Conservation (phyloP, 2,329 filamentous ascomycete genomes). For the Blastomyces percursus region DNA sequence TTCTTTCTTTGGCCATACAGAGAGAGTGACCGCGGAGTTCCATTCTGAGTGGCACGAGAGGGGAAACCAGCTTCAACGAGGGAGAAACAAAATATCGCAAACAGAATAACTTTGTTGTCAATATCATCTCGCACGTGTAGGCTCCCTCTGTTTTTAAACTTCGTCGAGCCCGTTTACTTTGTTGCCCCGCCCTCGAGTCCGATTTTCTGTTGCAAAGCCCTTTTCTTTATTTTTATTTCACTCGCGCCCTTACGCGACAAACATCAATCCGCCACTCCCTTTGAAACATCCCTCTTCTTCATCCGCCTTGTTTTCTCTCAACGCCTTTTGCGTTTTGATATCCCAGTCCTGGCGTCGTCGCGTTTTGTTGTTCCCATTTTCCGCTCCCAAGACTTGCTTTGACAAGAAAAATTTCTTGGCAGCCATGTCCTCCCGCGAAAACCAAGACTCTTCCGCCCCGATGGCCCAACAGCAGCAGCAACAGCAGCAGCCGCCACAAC, state of each 20-base stretch:
- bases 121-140: neutral
- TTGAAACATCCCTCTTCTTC: neutral
- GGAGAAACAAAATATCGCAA: neutral
- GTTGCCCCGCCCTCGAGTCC: neutral
- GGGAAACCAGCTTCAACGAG: neutral
- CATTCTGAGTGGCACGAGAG: neutral
- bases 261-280: neutral
- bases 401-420: conserved; percentile 31
- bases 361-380: conserved; percentile 6
- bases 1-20: neutral
- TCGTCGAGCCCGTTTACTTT: neutral
- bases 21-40: neutral
- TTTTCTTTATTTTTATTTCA: neutral
- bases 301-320: neutral
- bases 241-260: neutral
- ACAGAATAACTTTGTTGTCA: neutral
- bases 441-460: conserved; percentile 23
- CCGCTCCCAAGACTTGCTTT: conserved; percentile 17
- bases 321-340: neutral
- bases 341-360: conserved; percentile 1
- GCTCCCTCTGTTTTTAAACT: neutral
- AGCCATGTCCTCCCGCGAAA: conserved; percentile 35
- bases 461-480: conserved; percentile 10
- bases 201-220: neutral
- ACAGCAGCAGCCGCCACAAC: conserved; percentile 8